These are phyloP conservation scores for Rhizophagus clarus DNA, from an alignment of 192 early-diverging fungal species.

Conservation along the genomic window DNA sequence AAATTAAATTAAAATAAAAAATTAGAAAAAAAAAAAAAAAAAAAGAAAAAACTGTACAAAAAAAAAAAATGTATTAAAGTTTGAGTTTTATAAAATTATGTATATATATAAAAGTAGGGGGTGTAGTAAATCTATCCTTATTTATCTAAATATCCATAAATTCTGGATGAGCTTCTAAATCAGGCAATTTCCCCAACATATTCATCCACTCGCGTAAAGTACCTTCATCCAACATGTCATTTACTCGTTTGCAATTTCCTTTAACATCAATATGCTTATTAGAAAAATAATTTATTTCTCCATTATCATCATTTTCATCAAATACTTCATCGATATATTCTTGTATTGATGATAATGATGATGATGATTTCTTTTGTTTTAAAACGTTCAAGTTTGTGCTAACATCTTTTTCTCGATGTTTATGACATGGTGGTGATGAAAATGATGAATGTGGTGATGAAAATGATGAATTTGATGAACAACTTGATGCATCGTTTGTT, in stretches of 20 bases:
- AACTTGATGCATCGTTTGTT: background rate
- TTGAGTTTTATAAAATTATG: background rate
- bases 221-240: constrained; percentile 1
- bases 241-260: background rate
- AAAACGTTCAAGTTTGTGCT: background rate
- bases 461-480: background rate
- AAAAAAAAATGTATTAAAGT: no score
- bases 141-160: constrained; percentile 6
- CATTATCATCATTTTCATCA: background rate
- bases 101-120: background rate
- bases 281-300: background rate
- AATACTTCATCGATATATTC: background rate
- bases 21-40: no score
- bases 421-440: background rate
- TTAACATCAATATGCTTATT: constrained; percentile 10
- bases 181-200: constrained; percentile 19
- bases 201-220: background rate
- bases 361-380: background rate
- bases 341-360: background rate
- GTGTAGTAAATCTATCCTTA: background rate
- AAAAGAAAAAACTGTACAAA: no score
- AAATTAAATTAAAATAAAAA: no score
- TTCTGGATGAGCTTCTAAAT: constrained; percentile 1
- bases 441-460: background rate
- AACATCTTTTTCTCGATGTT: background rate